phyloP scores from a whole-genome alignment of 1,284 basidiomycete species.

The Amylostereum areolatum region DNA sequence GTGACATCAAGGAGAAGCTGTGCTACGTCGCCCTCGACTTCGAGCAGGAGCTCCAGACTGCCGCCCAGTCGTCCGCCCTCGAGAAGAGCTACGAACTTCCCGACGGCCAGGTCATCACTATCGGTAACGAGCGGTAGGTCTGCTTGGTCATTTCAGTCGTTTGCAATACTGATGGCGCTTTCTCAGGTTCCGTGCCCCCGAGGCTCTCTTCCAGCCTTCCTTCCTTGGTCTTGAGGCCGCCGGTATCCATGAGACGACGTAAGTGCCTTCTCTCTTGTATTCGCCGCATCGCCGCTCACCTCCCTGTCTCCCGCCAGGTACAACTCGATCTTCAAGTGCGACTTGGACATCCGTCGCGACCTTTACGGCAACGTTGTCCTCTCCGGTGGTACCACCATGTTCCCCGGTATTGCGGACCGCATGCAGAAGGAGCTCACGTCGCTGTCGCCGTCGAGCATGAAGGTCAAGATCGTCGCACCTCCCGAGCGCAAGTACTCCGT shows the following conservation, averaged over 20 bases:
- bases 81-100: constrained; percentile 95
- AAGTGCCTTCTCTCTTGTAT: constrained; percentile 21
- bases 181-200: constrained; percentile 87
- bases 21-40: constrained; percentile 95
- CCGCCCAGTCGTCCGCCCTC: constrained; percentile 80
- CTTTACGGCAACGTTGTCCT: constrained; percentile 93
- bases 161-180: not conserved
- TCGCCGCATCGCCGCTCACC: not conserved
- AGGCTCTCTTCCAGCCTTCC: constrained; percentile 95
- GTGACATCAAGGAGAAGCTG: constrained; percentile 96
- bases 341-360: constrained; percentile 81
- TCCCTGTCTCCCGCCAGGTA: constrained; percentile 42
- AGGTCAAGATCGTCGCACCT: constrained; percentile 93
- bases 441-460: constrained; percentile 83
- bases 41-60: constrained; percentile 88
- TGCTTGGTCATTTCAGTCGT: not conserved
- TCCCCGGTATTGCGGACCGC: constrained; percentile 94
- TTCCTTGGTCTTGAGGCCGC: constrained; percentile 90
- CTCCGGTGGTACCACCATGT: constrained; percentile 96
- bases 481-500: constrained; percentile 94
- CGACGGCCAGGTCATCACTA: constrained; percentile 92
- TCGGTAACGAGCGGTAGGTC: constrained; percentile 79
- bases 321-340: constrained; percentile 84
- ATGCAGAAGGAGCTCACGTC: constrained; percentile 97
- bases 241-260: constrained; percentile 96